phyloP scores from a whole-genome alignment of 2,329 filamentous ascomycete genomes.

The Helotiales sp. region DNA sequence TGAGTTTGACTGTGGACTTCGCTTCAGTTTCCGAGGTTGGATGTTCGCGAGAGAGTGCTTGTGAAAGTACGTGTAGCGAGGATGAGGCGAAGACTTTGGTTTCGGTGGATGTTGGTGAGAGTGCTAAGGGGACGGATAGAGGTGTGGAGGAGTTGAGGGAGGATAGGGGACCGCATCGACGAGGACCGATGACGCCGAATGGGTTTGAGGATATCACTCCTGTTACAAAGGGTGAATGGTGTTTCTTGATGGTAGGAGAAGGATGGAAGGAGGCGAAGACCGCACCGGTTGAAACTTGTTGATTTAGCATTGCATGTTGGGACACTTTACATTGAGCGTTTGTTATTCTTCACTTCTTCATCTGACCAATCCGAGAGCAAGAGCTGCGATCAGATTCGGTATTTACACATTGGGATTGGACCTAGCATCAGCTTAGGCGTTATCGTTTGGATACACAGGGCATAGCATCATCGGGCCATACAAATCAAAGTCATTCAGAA shows the following conservation, averaged over 20 bases:
- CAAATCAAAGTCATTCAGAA: not conserved
- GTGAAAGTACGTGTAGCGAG: constrained; percentile 3
- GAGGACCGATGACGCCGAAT: constrained; percentile 62
- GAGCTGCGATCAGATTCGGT: constrained; percentile 39
- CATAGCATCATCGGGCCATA: not conserved
- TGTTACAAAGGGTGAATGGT: constrained; percentile 66
- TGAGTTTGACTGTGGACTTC: not conserved
- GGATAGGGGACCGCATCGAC: constrained; percentile 40
- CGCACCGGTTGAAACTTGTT: constrained; percentile 58
- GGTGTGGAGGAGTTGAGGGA: constrained; percentile 24
- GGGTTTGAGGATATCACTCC: constrained; percentile 67
- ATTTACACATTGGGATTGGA: constrained; percentile 5
- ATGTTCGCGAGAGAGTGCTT: not conserved
- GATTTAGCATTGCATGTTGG: constrained; percentile 18
- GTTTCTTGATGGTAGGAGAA: constrained; percentile 58
- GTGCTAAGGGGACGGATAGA: constrained; percentile 32
- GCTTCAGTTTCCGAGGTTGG: not conserved
- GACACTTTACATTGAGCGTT: not conserved
- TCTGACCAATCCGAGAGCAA: constrained; percentile 38
- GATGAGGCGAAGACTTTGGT: constrained; percentile 13
- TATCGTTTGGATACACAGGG: not conserved
- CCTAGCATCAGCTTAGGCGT: constrained; percentile 1
- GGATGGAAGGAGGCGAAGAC: constrained; percentile 51
- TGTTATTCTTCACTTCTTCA: constrained; percentile 8
- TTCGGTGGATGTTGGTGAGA: constrained; percentile 31